Base-by-base conservation (phyloP, 495 filamentous ascomycete genomes). In the Glarea lozoyensis region DNA sequence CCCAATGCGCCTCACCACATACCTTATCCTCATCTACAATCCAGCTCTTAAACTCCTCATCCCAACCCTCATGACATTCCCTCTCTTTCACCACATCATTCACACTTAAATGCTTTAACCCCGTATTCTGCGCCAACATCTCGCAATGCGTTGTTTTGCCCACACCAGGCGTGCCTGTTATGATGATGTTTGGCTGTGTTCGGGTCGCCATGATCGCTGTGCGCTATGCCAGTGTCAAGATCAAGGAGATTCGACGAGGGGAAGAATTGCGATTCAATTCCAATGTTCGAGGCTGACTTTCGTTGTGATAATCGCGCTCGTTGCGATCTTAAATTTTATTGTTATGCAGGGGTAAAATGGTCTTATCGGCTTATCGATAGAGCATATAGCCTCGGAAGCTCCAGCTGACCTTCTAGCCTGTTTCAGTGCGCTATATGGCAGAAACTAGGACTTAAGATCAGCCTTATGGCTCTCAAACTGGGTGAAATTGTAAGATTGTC, bases 21-120 rank as follows among this genome's bases (percentile, higher is more conserved):
- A 89, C 88, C 75, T 94, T 94, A 58, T 97, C 90, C 59, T 98
- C 92, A 59, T 98, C 88, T 16, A 98, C 88, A 37, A 96, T 84
- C 83, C 85, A 95, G 53, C 82, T 86, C 63, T 85, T 73, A 29
- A 78, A 74, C 62, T 87, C 84, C 13, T 92, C 80, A 48, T 94
- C 86, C 61, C 77, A 94, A 11, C 82, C 82, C 42, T 93, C 86
- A 46, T 87, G 81, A 56, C 86, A 94, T 25, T 68, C 76, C 22
- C 76, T 73, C 40, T 92, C 81, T 60, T 95, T 95, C 51, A 89
- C 88, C 34, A 96, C 65, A 37, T 90, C 69, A 61, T 97, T 97
- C 57, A 98, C 75, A n/a, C 77, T 79, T 4, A 98, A 62, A 61
- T 95, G 88, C 58, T 78, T 77, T 43, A 97, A 67, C n/a, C 77